phyloP scores from a whole-genome alignment of 331 rosid species.

The Pyracantha coccinea region DNA sequence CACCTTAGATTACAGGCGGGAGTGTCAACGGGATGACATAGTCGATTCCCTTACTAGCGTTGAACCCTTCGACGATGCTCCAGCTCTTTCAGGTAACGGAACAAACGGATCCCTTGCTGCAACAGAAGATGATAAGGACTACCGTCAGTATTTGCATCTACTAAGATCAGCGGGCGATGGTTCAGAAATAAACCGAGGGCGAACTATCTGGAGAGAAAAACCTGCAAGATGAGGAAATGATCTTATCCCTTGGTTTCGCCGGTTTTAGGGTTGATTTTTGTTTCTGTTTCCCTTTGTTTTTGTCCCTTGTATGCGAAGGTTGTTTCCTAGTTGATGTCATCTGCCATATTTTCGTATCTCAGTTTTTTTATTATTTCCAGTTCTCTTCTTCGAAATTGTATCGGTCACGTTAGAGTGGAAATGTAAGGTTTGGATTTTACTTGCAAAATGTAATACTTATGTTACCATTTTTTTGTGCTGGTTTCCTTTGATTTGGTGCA shows the following conservation, averaged over 20 bases:
- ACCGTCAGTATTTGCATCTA: conserved; percentile 61
- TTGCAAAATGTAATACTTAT: not conserved
- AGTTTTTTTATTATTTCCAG: not conserved
- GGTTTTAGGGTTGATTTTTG: not conserved
- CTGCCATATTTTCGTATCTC: conserved; percentile 5
- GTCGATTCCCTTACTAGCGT: conserved; percentile 78
- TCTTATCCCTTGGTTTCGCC: conserved; percentile 4
- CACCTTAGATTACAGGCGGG: conserved; percentile 93
- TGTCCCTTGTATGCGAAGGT: not conserved
- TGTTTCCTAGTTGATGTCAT: conserved; percentile 1
- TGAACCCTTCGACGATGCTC: conserved; percentile 35
- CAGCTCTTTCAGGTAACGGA: conserved; percentile 36
- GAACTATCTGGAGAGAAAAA: conserved; percentile 92
- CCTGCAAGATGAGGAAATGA: conserved; percentile 45
- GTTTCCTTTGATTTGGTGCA: not conserved
- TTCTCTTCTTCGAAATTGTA: not conserved
- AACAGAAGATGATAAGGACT: conserved; percentile 23
- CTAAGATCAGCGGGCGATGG: conserved; percentile 58
- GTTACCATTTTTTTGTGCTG: not conserved
- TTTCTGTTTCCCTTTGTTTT: conserved; percentile 1
- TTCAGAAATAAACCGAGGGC: conserved; percentile 82
- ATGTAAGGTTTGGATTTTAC: not conserved
- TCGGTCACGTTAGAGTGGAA: not conserved
- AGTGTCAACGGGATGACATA: conserved; percentile 69
- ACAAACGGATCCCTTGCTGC: conserved; percentile 50